Conservation (phyloP, 139 green algal genomes). For the Chlorella sp. region DNA sequence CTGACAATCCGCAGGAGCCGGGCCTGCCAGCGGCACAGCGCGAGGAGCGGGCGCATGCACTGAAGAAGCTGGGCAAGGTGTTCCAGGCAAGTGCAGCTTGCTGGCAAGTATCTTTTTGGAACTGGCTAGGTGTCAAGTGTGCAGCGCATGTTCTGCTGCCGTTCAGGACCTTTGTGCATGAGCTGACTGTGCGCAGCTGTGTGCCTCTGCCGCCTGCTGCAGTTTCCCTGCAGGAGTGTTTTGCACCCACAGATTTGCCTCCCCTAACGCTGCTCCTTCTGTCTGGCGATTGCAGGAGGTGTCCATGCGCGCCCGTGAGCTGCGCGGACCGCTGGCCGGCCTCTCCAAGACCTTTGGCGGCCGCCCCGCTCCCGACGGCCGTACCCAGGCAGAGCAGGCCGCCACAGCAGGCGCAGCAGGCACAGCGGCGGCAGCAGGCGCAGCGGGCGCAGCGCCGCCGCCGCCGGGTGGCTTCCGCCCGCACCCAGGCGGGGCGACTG, state of each 20-base stretch:
- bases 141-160: background rate
- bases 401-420: background rate
- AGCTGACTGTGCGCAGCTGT: background rate
- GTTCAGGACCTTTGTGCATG: background rate
- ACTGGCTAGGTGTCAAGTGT: background rate
- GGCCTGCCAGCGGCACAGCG: constrained; percentile 33
- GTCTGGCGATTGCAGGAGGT: background rate
- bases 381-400: too few species aligned
- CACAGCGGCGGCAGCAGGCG: background rate
- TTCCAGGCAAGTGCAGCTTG: constrained; percentile 37
- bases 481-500: background rate
- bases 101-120: background rate
- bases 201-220: background rate
- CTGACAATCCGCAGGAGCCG: constrained; percentile 23
- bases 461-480: background rate
- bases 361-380: background rate
- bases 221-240: too few species aligned
- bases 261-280: background rate
- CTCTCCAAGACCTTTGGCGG: background rate
- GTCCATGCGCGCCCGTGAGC: background rate
- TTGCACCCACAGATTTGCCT: too few species aligned
- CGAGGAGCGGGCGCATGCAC: constrained; percentile 47
- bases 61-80: constrained; percentile 62
- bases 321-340: background rate
- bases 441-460: background rate